Conservation (phyloP, 2,329 filamentous ascomycete genomes). For the Cordyceps militaris region DNA sequence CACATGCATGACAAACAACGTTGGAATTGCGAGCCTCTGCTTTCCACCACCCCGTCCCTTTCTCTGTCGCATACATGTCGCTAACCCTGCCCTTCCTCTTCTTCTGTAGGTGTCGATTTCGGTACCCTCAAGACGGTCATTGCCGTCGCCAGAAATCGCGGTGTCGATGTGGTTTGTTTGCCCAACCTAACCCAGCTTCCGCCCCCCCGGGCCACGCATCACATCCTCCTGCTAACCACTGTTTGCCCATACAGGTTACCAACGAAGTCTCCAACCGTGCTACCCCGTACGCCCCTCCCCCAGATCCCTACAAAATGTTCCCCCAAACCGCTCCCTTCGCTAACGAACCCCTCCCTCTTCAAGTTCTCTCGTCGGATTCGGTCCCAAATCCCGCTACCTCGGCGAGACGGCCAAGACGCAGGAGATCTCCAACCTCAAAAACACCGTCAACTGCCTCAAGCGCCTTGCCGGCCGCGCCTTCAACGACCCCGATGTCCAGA, state of each 20-base stretch:
- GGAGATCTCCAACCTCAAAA: slow-evolving; percentile 99
- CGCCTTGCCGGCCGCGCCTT: slow-evolving; percentile 81
- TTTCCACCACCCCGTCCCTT: not conserved
- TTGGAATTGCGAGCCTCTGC: not conserved
- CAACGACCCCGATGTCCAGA: slow-evolving; percentile 83
- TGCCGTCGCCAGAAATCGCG: slow-evolving; percentile 94
- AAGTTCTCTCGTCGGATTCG: slow-evolving; percentile 93
- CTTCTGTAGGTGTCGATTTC: slow-evolving; percentile 72
- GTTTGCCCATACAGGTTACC: slow-evolving; percentile 59
- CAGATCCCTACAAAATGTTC: slow-evolving; percentile 1
- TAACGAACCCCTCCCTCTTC: slow-evolving; percentile 15
- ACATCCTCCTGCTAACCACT: not conserved
- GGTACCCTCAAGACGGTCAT: slow-evolving; percentile 95
- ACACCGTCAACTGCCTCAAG: slow-evolving; percentile 90
- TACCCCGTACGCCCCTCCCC: slow-evolving; percentile 70
- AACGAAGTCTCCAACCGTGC: slow-evolving; percentile 99
- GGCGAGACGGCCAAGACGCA: slow-evolving; percentile 96
- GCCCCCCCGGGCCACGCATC: not conserved
- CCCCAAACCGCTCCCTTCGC: not conserved
- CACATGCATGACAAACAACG: not conserved
- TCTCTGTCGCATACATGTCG: not conserved
- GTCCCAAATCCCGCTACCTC: slow-evolving; percentile 86
- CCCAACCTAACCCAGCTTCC: slow-evolving; percentile 15
- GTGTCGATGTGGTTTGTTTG: slow-evolving; percentile 91
- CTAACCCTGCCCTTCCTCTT: slow-evolving; percentile 12